Evolutionary conservation across 1,139 yeast genomes (phyloP).

Genomic region (Yamadazyma friedrichii): DNA sequence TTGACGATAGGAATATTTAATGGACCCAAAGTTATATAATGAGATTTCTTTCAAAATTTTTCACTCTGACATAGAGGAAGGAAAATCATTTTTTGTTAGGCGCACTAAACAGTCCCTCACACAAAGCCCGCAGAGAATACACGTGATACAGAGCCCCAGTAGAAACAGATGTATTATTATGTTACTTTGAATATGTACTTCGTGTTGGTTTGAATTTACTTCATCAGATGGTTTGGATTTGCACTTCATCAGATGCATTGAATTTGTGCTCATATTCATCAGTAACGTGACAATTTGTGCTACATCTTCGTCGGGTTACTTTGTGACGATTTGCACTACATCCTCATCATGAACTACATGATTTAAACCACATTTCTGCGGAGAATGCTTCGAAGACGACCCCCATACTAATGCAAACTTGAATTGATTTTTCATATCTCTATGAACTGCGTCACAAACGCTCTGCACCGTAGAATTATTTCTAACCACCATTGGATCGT

Average conservation of each 20-base stretch:
- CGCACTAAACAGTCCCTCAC: slow-evolving; percentile 3
- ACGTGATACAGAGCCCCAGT: slow-evolving; percentile 3
- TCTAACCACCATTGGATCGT: slow-evolving; percentile 90
- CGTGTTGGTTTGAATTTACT: too few relatives aligned
- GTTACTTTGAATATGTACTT: too few relatives aligned
- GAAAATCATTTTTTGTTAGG: neutral
- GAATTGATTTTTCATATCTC: slow-evolving; percentile 89
- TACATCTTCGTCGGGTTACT: too few relatives aligned
- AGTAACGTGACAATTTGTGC: too few relatives aligned
- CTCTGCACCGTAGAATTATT: slow-evolving; percentile 74
- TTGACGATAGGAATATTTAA: slow-evolving; percentile 96
- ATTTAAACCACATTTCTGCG: slow-evolving; percentile 89
- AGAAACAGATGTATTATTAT: neutral
- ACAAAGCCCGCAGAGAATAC: slow-evolving; percentile 6
- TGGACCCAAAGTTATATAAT: slow-evolving; percentile 38
- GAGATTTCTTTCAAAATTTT: slow-evolving; percentile 11
- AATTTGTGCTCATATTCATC: too few relatives aligned
- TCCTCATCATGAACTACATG: slow-evolving; percentile 91
- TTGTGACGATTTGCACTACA: slow-evolving; percentile 87
- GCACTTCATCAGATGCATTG: too few relatives aligned
- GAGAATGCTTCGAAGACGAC: slow-evolving; percentile 89
- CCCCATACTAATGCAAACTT: slow-evolving; percentile 98
- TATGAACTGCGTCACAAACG: slow-evolving; percentile 89
- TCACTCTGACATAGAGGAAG: slow-evolving; percentile 4
- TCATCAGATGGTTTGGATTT: too few relatives aligned